phyloP scores from a whole-genome alignment of 208 protist genomes.

The Leishmania amazonensis region DNA sequence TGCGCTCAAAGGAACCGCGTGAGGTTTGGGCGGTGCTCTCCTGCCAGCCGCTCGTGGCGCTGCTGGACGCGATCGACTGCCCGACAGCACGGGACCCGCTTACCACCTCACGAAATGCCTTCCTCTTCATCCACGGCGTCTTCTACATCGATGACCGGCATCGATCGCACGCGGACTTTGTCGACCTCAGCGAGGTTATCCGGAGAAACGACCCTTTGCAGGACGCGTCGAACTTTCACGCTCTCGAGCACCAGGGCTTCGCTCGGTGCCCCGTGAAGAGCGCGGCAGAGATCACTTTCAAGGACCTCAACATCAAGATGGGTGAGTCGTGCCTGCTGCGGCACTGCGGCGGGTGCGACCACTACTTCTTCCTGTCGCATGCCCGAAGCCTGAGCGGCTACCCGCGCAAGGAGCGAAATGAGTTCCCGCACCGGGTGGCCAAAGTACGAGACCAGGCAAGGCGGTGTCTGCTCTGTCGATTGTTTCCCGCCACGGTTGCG shows the following conservation, averaged over 20 bases:
- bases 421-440: constrained; percentile 67
- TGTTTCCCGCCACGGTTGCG: constrained; percentile 66
- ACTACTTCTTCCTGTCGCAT: constrained; percentile 73
- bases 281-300: constrained; percentile 65
- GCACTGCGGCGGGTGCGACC: constrained; percentile 72
- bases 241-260: constrained; percentile 41
- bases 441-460: constrained; percentile 38
- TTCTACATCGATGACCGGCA: constrained; percentile 89
- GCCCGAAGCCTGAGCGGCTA: constrained; percentile 43
- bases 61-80: constrained; percentile 80
- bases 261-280: constrained; percentile 64
- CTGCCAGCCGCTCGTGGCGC: constrained; percentile 66
- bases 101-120: constrained; percentile 50
- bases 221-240: constrained; percentile 4
- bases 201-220: constrained; percentile 44
- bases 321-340: constrained; percentile 70
- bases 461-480: constrained; percentile 60
- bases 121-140: constrained; percentile 79
- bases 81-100: constrained; percentile 18
- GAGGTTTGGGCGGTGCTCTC: constrained; percentile 77
- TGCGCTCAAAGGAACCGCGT: constrained; percentile 35
- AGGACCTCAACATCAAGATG: constrained; percentile 61
- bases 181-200: constrained; percentile 59
- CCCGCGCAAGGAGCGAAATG: constrained; percentile 31
- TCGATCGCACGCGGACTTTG: constrained; percentile 40